Conservation (phyloP, 176 grass and related monocot species). For the Olyra latifolia region DNA sequence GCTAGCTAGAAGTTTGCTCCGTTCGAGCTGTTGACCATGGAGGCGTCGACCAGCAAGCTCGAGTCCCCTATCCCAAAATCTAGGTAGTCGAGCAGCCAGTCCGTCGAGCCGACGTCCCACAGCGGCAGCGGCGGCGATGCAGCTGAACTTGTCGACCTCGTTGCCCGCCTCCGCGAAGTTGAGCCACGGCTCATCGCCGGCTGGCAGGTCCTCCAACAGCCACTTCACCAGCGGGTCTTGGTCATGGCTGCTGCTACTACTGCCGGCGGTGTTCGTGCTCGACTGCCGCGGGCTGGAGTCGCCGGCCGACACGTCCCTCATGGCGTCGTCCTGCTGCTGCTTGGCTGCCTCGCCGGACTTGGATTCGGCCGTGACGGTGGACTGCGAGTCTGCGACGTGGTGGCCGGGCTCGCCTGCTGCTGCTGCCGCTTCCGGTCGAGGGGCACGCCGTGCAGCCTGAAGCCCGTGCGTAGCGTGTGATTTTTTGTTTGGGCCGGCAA, state of each 20-base stretch:
- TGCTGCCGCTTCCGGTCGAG: slow-evolving; percentile 21
- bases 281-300: slow-evolving; percentile 47
- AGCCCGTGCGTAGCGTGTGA: too few species aligned
- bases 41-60: slow-evolving; percentile 19
- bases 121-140: slow-evolving; percentile 33
- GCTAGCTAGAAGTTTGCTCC: slow-evolving; percentile 41
- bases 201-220: slow-evolving; percentile 58
- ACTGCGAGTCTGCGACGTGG: slow-evolving; percentile 42
- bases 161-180: slow-evolving; percentile 11
- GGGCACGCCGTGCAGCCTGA: too few species aligned
- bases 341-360: slow-evolving; percentile 37
- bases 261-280: slow-evolving; percentile 31
- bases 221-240: slow-evolving; percentile 58
- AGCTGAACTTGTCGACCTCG: slow-evolving; percentile 41
- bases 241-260: slow-evolving; percentile 30
- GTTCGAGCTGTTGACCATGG: slow-evolving; percentile 48
- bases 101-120: slow-evolving; percentile 45
- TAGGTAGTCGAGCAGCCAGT: slow-evolving; percentile 90
- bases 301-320: not conserved
- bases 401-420: slow-evolving; percentile 26
- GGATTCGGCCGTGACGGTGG: slow-evolving; percentile 45
- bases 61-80: slow-evolving; percentile 51
- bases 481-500: too few species aligned
- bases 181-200: slow-evolving; percentile 58
- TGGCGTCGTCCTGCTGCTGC: not conserved